Base-by-base conservation (phyloP, 2,329 filamentous ascomycete species). In the Talaromyces amestolkiae region DNA sequence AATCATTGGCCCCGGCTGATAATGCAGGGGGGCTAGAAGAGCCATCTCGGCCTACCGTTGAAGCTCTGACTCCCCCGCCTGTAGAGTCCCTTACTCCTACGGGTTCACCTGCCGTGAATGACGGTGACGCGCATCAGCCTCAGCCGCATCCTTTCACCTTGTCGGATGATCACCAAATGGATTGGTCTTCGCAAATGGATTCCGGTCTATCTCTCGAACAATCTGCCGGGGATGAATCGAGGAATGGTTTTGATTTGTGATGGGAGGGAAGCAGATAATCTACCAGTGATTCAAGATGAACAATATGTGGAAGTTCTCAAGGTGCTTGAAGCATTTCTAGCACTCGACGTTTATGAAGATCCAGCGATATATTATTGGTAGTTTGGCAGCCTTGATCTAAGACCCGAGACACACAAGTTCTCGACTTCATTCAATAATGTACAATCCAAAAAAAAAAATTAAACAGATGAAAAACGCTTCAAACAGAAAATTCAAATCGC, bases 21-120 rank as follows among this genome's bases (percentile, higher is more conserved):
- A 67, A 78, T n/a, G 74, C 73, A 47, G 65, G 24, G 15, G 45
- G 47, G 10, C 11, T 24, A n/a, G 69, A 72, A 49, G 41, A 78
- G 77, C 56, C 71, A 15, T n/a, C 67, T 61, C 88, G 92, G 39
- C 93, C 94, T 1, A 88, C 93, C 70, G 85, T 96, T 65, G 94
- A 98, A 77, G 91, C 89, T 6, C 83, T 97, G 64, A 97, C 93
- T 0, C 93, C 93, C n/a, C 91, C 91, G 1, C 81, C 87, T 2
- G 84, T 87, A 66, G 86, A 87, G 64, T 78, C 79, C 9, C 77
- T 85, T 64, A 84, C 83, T 0, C 84, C 85, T 22, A 79, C 83
- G 60, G 81, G 78, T 8, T 83, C 82, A 6, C 83, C 83, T 0
- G 73, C 24, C 15, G 62, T 31, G 3, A 17, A 51, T 22, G 33